Evolutionary conservation across 208 protist species (phyloP).

Genomic region (Borovskyia barvae): DNA sequence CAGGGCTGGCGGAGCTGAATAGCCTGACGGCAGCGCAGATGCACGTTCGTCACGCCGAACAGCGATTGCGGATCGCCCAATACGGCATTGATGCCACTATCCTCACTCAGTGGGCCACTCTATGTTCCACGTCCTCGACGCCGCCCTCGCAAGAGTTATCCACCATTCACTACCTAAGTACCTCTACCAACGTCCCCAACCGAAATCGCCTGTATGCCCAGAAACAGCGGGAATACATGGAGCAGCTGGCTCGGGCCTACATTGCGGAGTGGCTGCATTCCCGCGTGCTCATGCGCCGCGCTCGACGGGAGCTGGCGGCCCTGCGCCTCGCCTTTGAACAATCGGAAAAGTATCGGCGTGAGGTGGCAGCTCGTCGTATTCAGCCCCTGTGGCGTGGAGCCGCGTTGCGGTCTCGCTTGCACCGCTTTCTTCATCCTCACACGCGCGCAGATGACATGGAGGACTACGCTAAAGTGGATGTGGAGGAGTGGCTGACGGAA

Average conservation of each 20-base stretch:
- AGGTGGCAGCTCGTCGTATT: conserved; percentile 63
- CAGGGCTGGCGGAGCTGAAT: no score
- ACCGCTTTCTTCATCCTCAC: conserved; percentile 41
- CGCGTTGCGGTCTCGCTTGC: conserved; percentile 59
- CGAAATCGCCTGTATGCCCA: conserved; percentile 9
- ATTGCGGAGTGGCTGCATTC: conserved; percentile 19
- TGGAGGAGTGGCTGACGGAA: conserved; percentile 26
- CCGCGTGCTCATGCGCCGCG: conserved; percentile 8
- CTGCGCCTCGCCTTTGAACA: not conserved
- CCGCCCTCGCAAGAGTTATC: no score
- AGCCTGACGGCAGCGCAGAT: conserved; percentile 11
- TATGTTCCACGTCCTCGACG: not conserved
- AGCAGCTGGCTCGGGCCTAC: conserved; percentile 9
- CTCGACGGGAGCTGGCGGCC: conserved; percentile 1
- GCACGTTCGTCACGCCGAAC: conserved; percentile 9
- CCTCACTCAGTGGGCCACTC: not conserved
- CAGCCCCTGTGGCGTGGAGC: conserved; percentile 87
- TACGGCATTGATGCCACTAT: conserved; percentile 2
- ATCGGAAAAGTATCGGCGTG: conserved; percentile 31
- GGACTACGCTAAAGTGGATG: conserved; percentile 50
- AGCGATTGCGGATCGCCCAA: not conserved
- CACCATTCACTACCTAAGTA: no score
- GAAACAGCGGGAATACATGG: conserved; percentile 1
- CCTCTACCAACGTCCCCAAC: conserved; percentile 12
- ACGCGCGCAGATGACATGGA: conserved; percentile 40